Evolutionary conservation across 371 early-diverging fungal species (phyloP), one percentile per base, ranked within the genome.

Genomic region (Mortierella sp.): DNA sequence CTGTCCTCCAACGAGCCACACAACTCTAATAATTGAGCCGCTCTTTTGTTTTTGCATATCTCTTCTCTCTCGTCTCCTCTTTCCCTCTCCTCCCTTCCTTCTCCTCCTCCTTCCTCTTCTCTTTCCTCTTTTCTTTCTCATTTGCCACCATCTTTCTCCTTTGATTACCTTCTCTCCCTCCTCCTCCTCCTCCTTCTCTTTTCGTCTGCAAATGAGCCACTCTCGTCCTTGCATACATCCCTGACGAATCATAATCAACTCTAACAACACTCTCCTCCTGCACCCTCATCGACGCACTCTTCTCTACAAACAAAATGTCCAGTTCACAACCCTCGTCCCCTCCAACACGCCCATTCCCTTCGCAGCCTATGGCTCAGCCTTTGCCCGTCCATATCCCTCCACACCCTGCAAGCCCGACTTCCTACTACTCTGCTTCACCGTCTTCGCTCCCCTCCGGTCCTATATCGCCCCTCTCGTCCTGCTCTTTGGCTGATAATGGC

Each of bases 191-290:
- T 16, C 24, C 24, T 26, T 10, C 24, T 50, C 46, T 3, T 51
- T 26, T 43, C 59, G 21, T 73, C 48, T 77, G 74, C 78, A 77
- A 81, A 82, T 79, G 83, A 73, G 44, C 67, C 51, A 50, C 74
- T 54, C 44, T 54, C 57, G 2, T 31, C 59, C 14, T 61, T 79
- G 78, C 74, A 51, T 74, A 67, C 75, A 72, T 69, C 54, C 72
- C 46, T 75, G 71, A 78, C 55, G 26, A 70, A 73, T 50, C 74
- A 11, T 54, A 51, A 43, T 40, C 37, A 43, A 37, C 44, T 16
- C 28, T 54, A 57, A 74, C 43, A 11, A 43, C 26, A 34, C 64
- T 6, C 40, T 1, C 28, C 48, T 11, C 24, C n/a, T 31, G 48
- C 73, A 40, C 37, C 16, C 44, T 31, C 31, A 31, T 3, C 50